phyloP scores from a whole-genome alignment of 179 eudicot species.

The Carnegiea gigantea region DNA sequence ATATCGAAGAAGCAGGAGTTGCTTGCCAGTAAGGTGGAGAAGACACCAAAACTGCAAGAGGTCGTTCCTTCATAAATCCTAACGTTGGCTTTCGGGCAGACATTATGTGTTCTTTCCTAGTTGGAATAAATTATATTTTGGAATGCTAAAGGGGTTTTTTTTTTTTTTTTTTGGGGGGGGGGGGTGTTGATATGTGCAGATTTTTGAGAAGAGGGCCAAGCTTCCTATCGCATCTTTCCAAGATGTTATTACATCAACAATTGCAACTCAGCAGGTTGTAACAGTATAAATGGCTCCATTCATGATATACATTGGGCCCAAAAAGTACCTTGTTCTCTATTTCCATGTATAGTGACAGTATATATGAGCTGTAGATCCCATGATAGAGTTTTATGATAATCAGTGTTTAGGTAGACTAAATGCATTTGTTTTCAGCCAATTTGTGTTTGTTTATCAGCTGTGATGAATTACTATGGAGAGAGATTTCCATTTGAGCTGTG shows the following conservation, averaged over 20 bases:
- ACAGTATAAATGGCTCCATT: neutral
- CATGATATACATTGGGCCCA: neutral
- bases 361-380: neutral
- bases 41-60: conserved; percentile 48
- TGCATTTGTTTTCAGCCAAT: neutral
- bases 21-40: conserved; percentile 42
- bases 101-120: neutral
- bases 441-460: neutral
- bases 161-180: neutral
- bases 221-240: conserved; percentile 88
- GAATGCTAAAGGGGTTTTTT: neutral
- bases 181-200: conserved; percentile 35
- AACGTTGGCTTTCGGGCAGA: neutral
- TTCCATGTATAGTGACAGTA: neutral
- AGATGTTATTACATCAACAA: conserved; percentile 60
- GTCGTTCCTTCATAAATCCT: conserved; percentile 23
- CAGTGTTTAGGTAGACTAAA: neutral
- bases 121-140: neutral
- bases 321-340: neutral
- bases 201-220: conserved; percentile 58
- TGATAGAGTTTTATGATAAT: neutral
- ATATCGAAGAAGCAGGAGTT: conserved; percentile 47
- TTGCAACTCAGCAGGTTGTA: conserved; percentile 70
- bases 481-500: neutral
- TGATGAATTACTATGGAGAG: neutral